Conservation (phyloP, 1,284 basidiomycete species). For the Cryptococcus sp. region DNA sequence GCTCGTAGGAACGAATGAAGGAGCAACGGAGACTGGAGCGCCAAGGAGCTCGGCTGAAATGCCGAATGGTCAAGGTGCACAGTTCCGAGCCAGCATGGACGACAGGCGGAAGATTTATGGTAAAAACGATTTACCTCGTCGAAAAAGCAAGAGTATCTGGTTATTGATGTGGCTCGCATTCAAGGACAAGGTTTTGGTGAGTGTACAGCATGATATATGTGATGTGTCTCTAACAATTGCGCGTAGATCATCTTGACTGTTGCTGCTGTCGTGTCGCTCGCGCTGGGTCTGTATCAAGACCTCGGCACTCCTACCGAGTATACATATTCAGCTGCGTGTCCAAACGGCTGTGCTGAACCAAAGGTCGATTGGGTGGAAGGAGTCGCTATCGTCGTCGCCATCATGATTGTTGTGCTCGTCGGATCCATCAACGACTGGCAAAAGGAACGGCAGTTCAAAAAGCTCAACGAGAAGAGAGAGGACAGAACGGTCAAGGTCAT, state of each 20-base stretch:
- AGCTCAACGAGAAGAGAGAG: slow-evolving; percentile 92
- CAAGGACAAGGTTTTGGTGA: slow-evolving; percentile 86
- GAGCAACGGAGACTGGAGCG: slow-evolving; percentile 26
- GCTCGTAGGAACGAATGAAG: slow-evolving; percentile 22
- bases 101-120: slow-evolving; percentile 78
- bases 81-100: slow-evolving; percentile 62
- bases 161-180: slow-evolving; percentile 90
- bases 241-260: slow-evolving; percentile 79
- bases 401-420: slow-evolving; percentile 64
- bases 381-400: slow-evolving; percentile 92
- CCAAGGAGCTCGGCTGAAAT: slow-evolving; percentile 26
- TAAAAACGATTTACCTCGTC: slow-evolving; percentile 74
- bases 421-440: slow-evolving; percentile 68
- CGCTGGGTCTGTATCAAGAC: slow-evolving; percentile 90
- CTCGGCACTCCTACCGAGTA: slow-evolving; percentile 69
- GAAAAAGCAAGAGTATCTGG: slow-evolving; percentile 76
- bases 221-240: slow-evolving; percentile 37
- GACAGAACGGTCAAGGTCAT: slow-evolving; percentile 91
- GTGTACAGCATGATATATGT: slow-evolving; percentile 54
- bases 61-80: slow-evolving; percentile 51
- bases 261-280: slow-evolving; percentile 89
- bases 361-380: slow-evolving; percentile 93
- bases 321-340: slow-evolving; percentile 54
- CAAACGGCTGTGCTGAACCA: slow-evolving; percentile 58
- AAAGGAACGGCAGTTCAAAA: slow-evolving; percentile 93